phyloP scores from a whole-genome alignment of 306 rosid species.

The Arachis hypogaea region DNA sequence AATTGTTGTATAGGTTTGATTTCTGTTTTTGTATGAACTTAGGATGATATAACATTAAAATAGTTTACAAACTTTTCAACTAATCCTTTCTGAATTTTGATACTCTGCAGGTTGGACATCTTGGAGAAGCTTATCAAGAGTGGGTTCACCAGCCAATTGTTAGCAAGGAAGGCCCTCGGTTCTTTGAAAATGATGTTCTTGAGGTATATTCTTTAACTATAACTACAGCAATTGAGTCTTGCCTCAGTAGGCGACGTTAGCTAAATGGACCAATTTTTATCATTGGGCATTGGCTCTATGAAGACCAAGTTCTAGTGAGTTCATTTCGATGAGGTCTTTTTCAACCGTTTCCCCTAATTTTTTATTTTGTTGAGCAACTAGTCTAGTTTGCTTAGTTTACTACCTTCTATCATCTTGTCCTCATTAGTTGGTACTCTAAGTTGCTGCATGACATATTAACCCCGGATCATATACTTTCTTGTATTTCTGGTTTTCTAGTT shows the following conservation, averaged over 20 bases:
- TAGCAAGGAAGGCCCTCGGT: conserved; percentile 87
- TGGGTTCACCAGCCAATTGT: conserved; percentile 98
- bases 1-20: conserved; percentile 12
- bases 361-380: not conserved
- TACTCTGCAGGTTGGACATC: conserved; percentile 84
- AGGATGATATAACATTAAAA: not conserved
- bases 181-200: conserved; percentile 72
- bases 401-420: conserved; percentile 28
- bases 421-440: conserved; percentile 17
- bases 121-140: conserved; percentile 86
- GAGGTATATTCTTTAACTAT: conserved; percentile 61
- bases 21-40: conserved; percentile 5
- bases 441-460: not conserved
- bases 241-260: not conserved
- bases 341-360: not conserved
- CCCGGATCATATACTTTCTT: not conserved
- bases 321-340: conserved; percentile 16
- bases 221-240: conserved; percentile 14
- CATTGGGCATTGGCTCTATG: conserved; percentile 9
- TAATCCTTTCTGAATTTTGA: conserved; percentile 8
- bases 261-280: conserved; percentile 20
- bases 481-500: conserved; percentile 19
- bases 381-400: not conserved
- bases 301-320: conserved; percentile 4
- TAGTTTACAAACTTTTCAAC: not conserved